Evolutionary conservation across 305 asterid genomes (phyloP).

Genomic region (Fraxinus sp.): DNA sequence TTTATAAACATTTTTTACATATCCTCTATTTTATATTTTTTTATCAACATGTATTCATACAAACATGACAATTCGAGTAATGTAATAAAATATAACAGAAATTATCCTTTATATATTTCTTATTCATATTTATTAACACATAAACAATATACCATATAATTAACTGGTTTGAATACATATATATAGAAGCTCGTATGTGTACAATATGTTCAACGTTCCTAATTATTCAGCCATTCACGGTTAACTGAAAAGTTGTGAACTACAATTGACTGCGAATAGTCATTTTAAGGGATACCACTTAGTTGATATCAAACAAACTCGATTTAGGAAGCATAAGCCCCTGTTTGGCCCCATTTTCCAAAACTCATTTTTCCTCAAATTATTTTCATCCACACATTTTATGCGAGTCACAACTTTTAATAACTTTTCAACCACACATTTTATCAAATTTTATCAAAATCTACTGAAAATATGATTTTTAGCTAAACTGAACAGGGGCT

Average conservation of each 20-base stretch:
- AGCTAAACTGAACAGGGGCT: not conserved
- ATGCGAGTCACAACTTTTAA: not conserved
- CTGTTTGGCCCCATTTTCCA: not conserved
- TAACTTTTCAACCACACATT: not conserved
- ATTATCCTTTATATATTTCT: not conserved
- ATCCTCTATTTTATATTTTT: not conserved
- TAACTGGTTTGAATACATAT: not conserved
- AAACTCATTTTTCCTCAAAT: not conserved
- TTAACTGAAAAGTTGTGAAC: not conserved
- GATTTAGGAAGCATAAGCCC: not conserved
- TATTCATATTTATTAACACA: not conserved
- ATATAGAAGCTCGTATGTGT: not conserved
- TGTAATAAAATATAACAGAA: not conserved
- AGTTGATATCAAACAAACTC: not conserved
- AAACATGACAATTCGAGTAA: not conserved
- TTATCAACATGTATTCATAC: not conserved
- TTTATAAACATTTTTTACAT: not conserved
- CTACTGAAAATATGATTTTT: not conserved
- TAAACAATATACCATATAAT: not conserved
- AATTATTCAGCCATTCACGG: not conserved
- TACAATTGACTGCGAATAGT: not conserved
- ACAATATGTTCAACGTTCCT: not conserved
- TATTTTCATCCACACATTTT: not conserved
- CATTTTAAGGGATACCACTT: not conserved
- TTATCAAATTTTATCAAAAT: not conserved